Evolutionary conservation across 495 filamentous ascomycete species (phyloP).

Genomic region (Penicillium daleae): DNA sequence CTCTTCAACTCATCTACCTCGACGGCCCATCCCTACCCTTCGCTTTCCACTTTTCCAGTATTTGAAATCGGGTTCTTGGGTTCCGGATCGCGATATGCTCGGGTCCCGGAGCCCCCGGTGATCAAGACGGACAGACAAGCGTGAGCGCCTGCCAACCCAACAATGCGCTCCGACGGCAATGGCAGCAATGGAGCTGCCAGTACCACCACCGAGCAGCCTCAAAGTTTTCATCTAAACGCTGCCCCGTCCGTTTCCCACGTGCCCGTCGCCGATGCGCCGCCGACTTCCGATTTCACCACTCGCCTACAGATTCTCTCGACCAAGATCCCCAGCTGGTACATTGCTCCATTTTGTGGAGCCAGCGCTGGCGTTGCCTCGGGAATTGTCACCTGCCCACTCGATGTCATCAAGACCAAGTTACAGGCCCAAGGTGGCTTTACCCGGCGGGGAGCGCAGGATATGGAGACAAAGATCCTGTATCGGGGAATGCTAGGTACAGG

Average conservation of each 20-base stretch:
- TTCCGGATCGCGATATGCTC: slow-evolving; percentile 55
- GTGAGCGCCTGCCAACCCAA: slow-evolving; percentile 42
- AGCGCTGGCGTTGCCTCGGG: slow-evolving; percentile 88
- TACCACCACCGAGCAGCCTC: slow-evolving; percentile 34
- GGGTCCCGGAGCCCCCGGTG: slow-evolving; percentile 51
- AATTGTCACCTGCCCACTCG: slow-evolving; percentile 92
- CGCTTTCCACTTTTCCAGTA: slow-evolving; percentile 13
- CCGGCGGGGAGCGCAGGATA: slow-evolving; percentile 47
- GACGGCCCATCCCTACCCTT: slow-evolving; percentile 1
- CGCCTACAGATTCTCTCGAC: slow-evolving; percentile 59
- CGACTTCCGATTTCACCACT: slow-evolving; percentile 47
- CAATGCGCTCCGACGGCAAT: slow-evolving; percentile 45
- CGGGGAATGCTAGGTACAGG: slow-evolving; percentile 86
- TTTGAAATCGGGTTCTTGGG: slow-evolving; percentile 36
- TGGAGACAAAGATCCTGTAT: slow-evolving; percentile 63
- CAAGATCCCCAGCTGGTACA: slow-evolving; percentile 51
- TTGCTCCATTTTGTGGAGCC: slow-evolving; percentile 78
- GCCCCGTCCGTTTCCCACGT: slow-evolving; percentile 27
- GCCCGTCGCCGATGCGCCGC: slow-evolving; percentile 19
- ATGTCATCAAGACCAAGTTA: slow-evolving; percentile 98
- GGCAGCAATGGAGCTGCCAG: slow-evolving; percentile 37
- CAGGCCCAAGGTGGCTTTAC: slow-evolving; percentile 90
- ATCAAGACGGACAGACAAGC: slow-evolving; percentile 44
- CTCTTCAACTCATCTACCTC: not conserved
- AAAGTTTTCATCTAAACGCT: slow-evolving; percentile 25